Evolutionary conservation across 1,284 basidiomycete genomes (phyloP), one percentile per base, ranked within the genome.

Genomic region (Mixia osmundae): DNA sequence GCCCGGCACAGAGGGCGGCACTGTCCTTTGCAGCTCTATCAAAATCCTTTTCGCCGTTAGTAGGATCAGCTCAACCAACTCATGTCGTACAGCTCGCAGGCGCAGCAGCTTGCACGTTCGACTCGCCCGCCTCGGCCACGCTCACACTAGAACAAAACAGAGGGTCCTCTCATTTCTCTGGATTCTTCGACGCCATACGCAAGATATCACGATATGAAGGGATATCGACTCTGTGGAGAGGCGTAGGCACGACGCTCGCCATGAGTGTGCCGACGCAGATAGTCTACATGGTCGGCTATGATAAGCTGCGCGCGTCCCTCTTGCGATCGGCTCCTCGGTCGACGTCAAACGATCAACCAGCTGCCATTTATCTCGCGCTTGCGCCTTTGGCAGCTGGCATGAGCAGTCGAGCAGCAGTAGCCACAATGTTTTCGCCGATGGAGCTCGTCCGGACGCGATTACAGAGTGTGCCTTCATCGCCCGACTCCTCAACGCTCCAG

Each of bases 201-300:
- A 45, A 47, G 30, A 52, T 53, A 15, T 30, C 42, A 3, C 38
- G 40, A 14, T 35, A 43, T 29, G 50, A 53, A 34, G 50, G 50
- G 5, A 30, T 43, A 3, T 12, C 39, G 0, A 41, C 50, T 2
- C 37, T 53, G 15, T 53, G 52, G 52, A 29, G 50, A 18, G 52
- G 52, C 5, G 44, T 47, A 15, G 42, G 25, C 24, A 38, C 47
- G 3, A 42, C 33, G 43, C 82, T 83, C 36, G 57, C 80, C 22
- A 89, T 97, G 55, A 76, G 79, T 16, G 78, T 97, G 6, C 89
- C 89, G 0, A 76, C 85, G 0, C 72, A 87, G 33, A 83, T 87
- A 32, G 68, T 73, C 25, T 97, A 97, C 59, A 97, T 97, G 73
- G 65, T 94, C 33, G 83, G 80, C 20, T 97, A 97, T 56, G 89